Evolutionary conservation across 1,284 basidiomycete genomes (phyloP).

Genomic region (Termitomyces sp.): DNA sequence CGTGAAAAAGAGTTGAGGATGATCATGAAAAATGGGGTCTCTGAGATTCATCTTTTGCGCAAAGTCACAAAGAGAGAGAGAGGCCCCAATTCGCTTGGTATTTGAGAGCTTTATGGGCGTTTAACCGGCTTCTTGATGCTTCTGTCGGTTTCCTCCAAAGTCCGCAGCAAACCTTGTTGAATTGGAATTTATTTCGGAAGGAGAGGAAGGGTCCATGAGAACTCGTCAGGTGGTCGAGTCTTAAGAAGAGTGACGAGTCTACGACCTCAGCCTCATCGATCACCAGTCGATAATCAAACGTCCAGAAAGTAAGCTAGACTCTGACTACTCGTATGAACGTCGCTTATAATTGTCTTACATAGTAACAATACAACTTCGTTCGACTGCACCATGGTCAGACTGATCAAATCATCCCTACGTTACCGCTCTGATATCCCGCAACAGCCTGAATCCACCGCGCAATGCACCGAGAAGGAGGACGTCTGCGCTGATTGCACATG

Average conservation of each 20-base stretch:
- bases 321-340: no score
- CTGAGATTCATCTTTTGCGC: slow-evolving; percentile 20
- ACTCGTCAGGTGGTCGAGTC: not conserved
- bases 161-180: not conserved
- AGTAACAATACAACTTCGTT: not conserved
- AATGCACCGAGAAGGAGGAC: slow-evolving; percentile 22
- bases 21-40: slow-evolving; percentile 28
- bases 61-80: not conserved
- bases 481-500: slow-evolving; percentile 25
- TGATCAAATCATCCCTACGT: not conserved
- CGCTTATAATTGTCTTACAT: no score
- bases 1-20: slow-evolving; percentile 37
- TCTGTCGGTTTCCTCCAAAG: not conserved
- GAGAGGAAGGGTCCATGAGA: no score
- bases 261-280: no score
- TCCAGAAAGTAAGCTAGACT: not conserved
- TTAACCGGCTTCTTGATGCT: not conserved
- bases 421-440: not conserved
- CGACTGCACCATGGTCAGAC: slow-evolving; percentile 1
- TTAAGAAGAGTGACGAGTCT: no score
- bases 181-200: no score
- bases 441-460: slow-evolving; percentile 10
- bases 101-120: not conserved
- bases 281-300: no score
- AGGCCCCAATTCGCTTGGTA: not conserved